phyloP scores from a whole-genome alignment of 1,284 basidiomycete species.

The Laetiporus sulphureus region DNA sequence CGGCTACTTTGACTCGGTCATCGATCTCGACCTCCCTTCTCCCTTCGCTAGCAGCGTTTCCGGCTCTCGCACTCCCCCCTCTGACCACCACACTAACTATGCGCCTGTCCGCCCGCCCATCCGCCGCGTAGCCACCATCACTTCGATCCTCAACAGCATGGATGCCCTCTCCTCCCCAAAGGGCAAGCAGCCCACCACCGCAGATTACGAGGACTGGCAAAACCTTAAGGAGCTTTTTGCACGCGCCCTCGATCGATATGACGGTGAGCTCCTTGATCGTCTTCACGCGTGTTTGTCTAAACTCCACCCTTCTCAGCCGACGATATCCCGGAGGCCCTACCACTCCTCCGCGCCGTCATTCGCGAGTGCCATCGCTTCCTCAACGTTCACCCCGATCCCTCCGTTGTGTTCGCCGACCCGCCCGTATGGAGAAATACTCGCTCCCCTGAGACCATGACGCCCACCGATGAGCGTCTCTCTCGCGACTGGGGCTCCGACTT shows the following conservation, averaged over 20 bases:
- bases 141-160: background rate
- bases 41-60: constrained; percentile 8
- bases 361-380: constrained; percentile 61
- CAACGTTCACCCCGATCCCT: constrained; percentile 46
- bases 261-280: constrained; percentile 34
- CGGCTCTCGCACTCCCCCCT: constrained; percentile 10
- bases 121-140: background rate
- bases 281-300: too few relatives aligned
- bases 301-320: constrained; percentile 32
- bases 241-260: constrained; percentile 48
- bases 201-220: constrained; percentile 47
- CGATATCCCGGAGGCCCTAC: constrained; percentile 40
- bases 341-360: constrained; percentile 53
- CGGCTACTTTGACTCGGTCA: constrained; percentile 13
- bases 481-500: constrained; percentile 28
- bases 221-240: constrained; percentile 57
- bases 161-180: background rate
- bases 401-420: constrained; percentile 33
- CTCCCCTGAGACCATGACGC: constrained; percentile 21
- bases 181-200: constrained; percentile 2
- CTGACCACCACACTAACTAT: constrained; percentile 7
- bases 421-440: constrained; percentile 9
- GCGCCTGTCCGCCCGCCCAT: too few relatives aligned
- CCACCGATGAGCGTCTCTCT: constrained; percentile 24
- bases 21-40: constrained; percentile 14